These are phyloP conservation scores for Parathielavia appendiculata DNA, from an alignment of 495 filamentous ascomycete species.

Conservation along the genomic window DNA sequence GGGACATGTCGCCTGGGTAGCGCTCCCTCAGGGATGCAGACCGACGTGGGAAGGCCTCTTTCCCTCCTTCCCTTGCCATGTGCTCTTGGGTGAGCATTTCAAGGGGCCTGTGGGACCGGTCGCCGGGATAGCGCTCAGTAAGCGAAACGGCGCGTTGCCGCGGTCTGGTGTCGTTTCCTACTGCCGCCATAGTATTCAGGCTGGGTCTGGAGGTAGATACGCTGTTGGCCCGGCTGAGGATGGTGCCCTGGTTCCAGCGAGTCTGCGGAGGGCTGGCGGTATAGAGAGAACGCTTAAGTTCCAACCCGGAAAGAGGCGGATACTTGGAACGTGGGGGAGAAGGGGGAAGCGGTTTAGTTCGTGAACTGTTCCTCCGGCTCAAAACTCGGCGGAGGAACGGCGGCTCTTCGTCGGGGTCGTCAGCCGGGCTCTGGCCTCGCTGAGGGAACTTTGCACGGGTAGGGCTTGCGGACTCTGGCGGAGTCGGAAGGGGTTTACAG, in stretches of 20 bases:
- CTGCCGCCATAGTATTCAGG: not conserved
- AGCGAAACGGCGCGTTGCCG: slow-evolving; percentile 25
- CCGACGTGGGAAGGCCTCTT: slow-evolving; percentile 31
- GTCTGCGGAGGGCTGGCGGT: slow-evolving; percentile 25
- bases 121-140: slow-evolving; percentile 23
- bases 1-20: slow-evolving; percentile 56
- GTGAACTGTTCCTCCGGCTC: slow-evolving; percentile 23
- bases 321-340: slow-evolving; percentile 15
- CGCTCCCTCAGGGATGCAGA: slow-evolving; percentile 52
- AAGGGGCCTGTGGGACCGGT: slow-evolving; percentile 20
- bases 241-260: slow-evolving; percentile 31
- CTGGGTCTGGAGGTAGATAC: slow-evolving; percentile 24
- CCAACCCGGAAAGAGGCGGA: slow-evolving; percentile 10
- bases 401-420: slow-evolving; percentile 17
- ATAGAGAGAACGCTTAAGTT: slow-evolving; percentile 21
- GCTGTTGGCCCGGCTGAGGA: slow-evolving; percentile 26
- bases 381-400: slow-evolving; percentile 21
- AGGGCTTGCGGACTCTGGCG: slow-evolving; percentile 33
- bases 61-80: slow-evolving; percentile 8
- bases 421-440: not conserved
- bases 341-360: slow-evolving; percentile 11
- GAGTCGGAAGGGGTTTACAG: slow-evolving; percentile 25
- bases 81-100: slow-evolving; percentile 20
- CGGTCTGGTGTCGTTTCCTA: slow-evolving; percentile 4
- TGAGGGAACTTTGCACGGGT: slow-evolving; percentile 1